These are phyloP conservation scores for Rhodotorula paludigena DNA, from an alignment of 768 basidiomycete genomes.

Conservation along the genomic window DNA sequence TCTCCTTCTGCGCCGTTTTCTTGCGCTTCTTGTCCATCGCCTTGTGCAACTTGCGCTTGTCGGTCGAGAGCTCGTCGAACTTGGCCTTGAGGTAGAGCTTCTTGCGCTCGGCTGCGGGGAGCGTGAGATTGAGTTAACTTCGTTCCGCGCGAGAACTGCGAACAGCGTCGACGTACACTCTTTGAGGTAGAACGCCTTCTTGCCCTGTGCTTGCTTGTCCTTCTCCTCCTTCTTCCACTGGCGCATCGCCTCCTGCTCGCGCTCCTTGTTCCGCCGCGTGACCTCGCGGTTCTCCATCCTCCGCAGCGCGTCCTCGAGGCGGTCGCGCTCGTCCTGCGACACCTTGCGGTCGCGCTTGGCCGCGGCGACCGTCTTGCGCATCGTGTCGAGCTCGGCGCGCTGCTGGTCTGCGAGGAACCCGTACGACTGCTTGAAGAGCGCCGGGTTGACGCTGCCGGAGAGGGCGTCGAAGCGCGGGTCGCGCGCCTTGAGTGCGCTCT, in stretches of 20 bases:
- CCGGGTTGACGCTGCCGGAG: conserved; percentile 23
- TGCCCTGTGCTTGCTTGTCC: conserved; percentile 25
- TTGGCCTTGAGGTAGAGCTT: conserved; percentile 37
- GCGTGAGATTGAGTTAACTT: background rate
- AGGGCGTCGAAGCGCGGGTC: conserved; percentile 40
- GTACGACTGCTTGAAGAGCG: conserved; percentile 34
- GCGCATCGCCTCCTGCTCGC: conserved; percentile 27
- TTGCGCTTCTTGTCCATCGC: conserved; percentile 38
- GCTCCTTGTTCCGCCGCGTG: conserved; percentile 21
- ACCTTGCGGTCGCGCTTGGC: conserved; percentile 17
- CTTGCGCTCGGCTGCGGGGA: conserved; percentile 31
- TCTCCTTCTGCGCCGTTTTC: conserved; percentile 37
- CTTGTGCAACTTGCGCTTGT: conserved; percentile 39
- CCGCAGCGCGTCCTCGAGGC: conserved; percentile 32
- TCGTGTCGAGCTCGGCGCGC: conserved; percentile 20
- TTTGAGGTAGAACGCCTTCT: conserved; percentile 38
- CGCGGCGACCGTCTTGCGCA: conserved; percentile 20
- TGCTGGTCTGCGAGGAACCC: conserved; percentile 29
- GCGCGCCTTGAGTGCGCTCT: conserved; percentile 25
- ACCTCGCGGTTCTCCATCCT: conserved; percentile 34
- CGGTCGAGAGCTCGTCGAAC: conserved; percentile 32
- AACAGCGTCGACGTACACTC: conserved; percentile 11
- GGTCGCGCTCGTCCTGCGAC: conserved; percentile 19
- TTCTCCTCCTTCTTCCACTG: conserved; percentile 31
- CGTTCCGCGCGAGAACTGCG: background rate